Evolutionary conservation across 1,284 basidiomycete species (phyloP), one percentile per base, ranked within the genome.

Genomic region (Hypsizygus ulmarius): DNA sequence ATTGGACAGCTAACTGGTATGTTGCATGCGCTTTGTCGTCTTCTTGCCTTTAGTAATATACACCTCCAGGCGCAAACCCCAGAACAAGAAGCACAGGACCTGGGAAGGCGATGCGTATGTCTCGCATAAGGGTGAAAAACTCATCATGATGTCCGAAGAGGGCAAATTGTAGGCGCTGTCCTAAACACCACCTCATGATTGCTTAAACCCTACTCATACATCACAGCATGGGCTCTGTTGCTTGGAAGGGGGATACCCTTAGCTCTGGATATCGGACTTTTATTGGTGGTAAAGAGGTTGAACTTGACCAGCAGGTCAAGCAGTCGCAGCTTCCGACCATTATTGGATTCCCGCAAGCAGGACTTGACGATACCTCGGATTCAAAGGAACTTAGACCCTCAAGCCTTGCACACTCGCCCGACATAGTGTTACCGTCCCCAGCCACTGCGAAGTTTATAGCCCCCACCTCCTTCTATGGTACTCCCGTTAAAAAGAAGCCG

Each of bases 101-200:
- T 95, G 92, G 92, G 91, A 94, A 57, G 89, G 87, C 2, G 85
- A 87, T 57, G 84, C 77, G 3, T 87, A 74, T 59, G 68, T 90
- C 11, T 76, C 78, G 18, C 67, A 72, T 32, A 63, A 66, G 33
- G 74, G 69, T 5, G 73, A 73, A 7, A 79, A 75, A 50, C 60
- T 86, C 12, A 79, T 74, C 0, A 73, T 90, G 65, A 68, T 87
- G 21, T 81, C 82, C 2, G 87, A 90, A 53, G 74, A 75, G 42
- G 87, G 87, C 10, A 80, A 83, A 67, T 65, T 80, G 88, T 89
- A 58, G 50, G 78, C 33, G 5, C 18, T 47, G 12, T 44, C 32
- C 40, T 5, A 30, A 37, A 19, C n/a, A 35, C 35, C 45, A 32
- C 15, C 16, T 14, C 21, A 49, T 9, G 41, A 25, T 28, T 51